A percentile compares a stretch with the other conserved stretches of the same genome.
phyloP scores from a whole-genome alignment of 75 land plant species.

The Isoetes taiwanensis region DNA sequence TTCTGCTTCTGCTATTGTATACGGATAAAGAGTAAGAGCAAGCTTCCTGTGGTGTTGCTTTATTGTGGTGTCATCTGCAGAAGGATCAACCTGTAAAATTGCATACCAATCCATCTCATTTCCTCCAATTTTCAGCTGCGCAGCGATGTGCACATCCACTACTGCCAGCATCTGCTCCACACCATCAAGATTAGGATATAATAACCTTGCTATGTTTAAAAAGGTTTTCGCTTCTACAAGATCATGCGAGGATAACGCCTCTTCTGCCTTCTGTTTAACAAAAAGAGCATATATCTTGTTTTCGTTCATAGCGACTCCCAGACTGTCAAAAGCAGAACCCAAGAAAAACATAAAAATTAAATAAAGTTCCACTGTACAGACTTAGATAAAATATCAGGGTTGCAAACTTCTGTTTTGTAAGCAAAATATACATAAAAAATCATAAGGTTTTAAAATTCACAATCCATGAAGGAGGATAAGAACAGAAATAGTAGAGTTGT shows the following conservation, averaged over 20 bases:
- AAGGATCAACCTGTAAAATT: conserved; percentile 37
- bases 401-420: too few relatives aligned
- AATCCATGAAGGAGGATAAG: too few relatives aligned
- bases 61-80: conserved; percentile 29
- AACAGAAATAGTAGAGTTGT: too few relatives aligned
- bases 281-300: conserved; percentile 68
- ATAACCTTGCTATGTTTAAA: conserved; percentile 42
- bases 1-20: conserved; percentile 80
- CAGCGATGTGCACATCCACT: conserved; percentile 42
- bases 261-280: conserved; percentile 56
- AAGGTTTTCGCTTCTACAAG: conserved; percentile 38
- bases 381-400: too few relatives aligned
- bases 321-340: too few relatives aligned
- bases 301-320: conserved; percentile 41
- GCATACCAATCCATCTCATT: conserved; percentile 44
- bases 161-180: conserved; percentile 43
- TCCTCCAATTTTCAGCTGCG: conserved; percentile 31
- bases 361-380: too few relatives aligned
- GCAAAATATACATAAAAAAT: too few relatives aligned
- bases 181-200: conserved; percentile 49
- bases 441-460: too few relatives aligned
- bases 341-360: too few relatives aligned
- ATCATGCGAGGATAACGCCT: conserved; percentile 39
- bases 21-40: conserved; percentile 78
- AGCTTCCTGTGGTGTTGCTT: conserved; percentile 67